Evolutionary conservation across 1,284 basidiomycete genomes (phyloP).

Genomic region (Tetrapyrgos nigripes): DNA sequence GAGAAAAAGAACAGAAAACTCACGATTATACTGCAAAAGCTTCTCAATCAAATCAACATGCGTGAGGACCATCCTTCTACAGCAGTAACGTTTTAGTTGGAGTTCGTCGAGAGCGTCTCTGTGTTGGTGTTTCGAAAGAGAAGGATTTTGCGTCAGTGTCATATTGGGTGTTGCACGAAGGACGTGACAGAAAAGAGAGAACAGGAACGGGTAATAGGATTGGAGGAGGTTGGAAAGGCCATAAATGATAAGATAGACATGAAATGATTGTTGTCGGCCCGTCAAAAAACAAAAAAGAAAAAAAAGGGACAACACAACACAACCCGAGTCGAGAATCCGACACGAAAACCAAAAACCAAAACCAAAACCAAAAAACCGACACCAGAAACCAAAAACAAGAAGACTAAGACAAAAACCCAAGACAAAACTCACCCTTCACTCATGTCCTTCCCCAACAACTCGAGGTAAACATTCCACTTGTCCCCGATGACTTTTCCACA

Average conservation of each 20-base stretch:
- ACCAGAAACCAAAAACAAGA: constrained; percentile 1
- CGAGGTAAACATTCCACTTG: constrained; percentile 89
- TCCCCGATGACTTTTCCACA: constrained; percentile 95
- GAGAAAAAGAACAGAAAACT: constrained; percentile 34
- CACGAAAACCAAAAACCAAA: no score
- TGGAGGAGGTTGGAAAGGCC: no score
- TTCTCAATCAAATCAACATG: constrained; percentile 98
- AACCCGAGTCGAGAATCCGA: constrained; percentile 3
- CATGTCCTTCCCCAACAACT: constrained; percentile 78
- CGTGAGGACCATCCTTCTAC: constrained; percentile 96
- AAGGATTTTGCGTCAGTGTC: no score
- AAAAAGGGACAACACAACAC: constrained; percentile 62
- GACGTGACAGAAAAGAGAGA: neutral
- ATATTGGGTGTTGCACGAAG: no score
- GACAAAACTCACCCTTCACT: constrained; percentile 84
- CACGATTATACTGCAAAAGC: constrained; percentile 94
- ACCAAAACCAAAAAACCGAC: no score
- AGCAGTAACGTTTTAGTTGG: constrained; percentile 94
- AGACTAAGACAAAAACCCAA: neutral
- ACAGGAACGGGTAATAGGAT: no score
- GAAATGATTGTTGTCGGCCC: no score
- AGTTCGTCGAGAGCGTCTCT: constrained; percentile 82
- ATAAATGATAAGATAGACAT: no score
- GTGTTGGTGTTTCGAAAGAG: no score
- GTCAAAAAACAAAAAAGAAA: neutral